Percentiles rank a stretch among this genome's conserved stretches.
Conservation (phyloP, 2,329 filamentous ascomycete species). For the Epichloe festucae region DNA sequence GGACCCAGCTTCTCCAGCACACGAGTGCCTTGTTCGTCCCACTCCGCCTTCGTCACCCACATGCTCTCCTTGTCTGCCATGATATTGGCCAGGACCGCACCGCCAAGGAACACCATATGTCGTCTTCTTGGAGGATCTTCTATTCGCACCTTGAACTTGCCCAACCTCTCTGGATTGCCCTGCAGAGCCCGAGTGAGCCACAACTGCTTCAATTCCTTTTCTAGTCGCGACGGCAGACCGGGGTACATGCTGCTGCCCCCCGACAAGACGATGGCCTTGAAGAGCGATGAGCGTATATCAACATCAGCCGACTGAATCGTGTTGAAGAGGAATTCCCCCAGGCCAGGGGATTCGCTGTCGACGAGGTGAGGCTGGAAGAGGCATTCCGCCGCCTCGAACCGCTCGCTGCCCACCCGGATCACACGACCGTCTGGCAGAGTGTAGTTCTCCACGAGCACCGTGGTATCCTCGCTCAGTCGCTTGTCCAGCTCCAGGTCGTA, state of each 20-base stretch:
- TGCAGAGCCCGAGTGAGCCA: constrained; percentile 88
- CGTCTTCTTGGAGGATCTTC: constrained; percentile 90
- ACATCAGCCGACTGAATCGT: constrained; percentile 95
- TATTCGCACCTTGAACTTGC: constrained; percentile 99
- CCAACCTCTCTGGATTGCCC: constrained; percentile 83
- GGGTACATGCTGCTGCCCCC: constrained; percentile 99
- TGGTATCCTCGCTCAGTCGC: constrained; percentile 91
- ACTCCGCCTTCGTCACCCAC: constrained; percentile 97
- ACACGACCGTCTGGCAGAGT: constrained; percentile 93
- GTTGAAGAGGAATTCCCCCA: constrained; percentile 98
- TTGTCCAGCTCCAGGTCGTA: constrained; percentile 97
- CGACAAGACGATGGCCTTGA: constrained; percentile 93
- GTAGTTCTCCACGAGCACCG: constrained; percentile 93
- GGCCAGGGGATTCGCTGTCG: constrained; percentile 91
- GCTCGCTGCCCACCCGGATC: constrained; percentile 89
- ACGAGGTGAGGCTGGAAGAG: constrained; percentile 97
- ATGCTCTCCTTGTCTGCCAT: constrained; percentile 98
- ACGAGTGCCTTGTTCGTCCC: constrained; percentile 80
- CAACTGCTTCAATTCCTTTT: constrained; percentile 97
- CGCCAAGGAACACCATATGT: constrained; percentile 99
- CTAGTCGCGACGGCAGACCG: constrained; percentile 80
- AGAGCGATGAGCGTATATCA: constrained; percentile 83
- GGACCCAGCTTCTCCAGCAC: constrained; percentile 88
- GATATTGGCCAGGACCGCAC: constrained; percentile 92
- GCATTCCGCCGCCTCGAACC: constrained; percentile 96